Percentiles rank a stretch among this genome's conserved stretches.
These are phyloP conservation scores for Lentinula novae-zelandiae DNA, from an alignment of 1,284 basidiomycete species.

Conservation along the genomic window DNA sequence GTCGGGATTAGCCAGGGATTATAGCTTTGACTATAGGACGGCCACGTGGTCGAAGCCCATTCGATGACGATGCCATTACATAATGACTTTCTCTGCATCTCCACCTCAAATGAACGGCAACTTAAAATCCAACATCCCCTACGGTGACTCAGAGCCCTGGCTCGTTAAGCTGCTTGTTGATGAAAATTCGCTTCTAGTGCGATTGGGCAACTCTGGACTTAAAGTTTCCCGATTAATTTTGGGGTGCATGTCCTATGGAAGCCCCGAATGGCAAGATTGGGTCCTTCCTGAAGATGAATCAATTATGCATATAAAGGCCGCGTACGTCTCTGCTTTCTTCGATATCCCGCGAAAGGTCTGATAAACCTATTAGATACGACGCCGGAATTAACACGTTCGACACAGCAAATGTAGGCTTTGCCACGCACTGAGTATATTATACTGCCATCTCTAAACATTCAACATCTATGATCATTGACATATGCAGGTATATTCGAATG, in stretches of 20 bases:
- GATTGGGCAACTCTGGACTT: conserved; percentile 46
- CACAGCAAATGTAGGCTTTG: conserved; percentile 47
- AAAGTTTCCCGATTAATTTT: conserved; percentile 51
- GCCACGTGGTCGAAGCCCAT: too few species aligned
- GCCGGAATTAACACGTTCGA: conserved; percentile 70
- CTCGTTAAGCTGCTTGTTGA: too few species aligned
- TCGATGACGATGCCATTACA: too few species aligned
- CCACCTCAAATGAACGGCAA: too few species aligned
- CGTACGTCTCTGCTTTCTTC: conserved; percentile 28
- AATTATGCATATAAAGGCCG: conserved; percentile 53
- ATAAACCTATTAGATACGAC: conserved; percentile 38
- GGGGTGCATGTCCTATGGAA: conserved; percentile 46
- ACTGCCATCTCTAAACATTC: too few species aligned
- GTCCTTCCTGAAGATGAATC: conserved; percentile 56
- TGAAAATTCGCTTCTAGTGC: conserved; percentile 26
- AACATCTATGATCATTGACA: neutral
- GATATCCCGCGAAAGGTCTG: neutral
- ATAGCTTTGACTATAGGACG: too few species aligned
- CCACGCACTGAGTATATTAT: too few species aligned
- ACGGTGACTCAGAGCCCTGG: too few species aligned
- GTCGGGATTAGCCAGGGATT: too few species aligned
- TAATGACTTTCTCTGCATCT: too few species aligned
- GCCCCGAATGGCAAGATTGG: conserved; percentile 49
- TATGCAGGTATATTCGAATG: conserved; percentile 60
- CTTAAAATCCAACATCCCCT: too few species aligned